Evolutionary conservation across 345 rosid genomes (phyloP), one percentile per base, ranked within the genome.

Genomic region (Euphorbia lathyris): DNA sequence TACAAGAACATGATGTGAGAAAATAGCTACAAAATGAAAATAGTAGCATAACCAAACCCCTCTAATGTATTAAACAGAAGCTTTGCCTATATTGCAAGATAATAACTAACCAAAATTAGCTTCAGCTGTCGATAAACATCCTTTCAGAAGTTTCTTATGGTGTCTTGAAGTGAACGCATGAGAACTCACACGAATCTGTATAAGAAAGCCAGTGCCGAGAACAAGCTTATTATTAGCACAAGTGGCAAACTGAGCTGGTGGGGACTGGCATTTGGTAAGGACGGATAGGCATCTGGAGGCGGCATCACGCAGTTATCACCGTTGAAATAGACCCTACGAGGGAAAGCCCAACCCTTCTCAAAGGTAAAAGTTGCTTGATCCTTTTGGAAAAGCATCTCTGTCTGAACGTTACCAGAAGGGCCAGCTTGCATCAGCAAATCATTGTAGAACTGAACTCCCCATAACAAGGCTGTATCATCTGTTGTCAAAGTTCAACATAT

Each of bases 251-350:
- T 58, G 43, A 58, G 68, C 64, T 26, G 79, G 47, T 23, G 74
- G 12, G 82, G 71, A 74, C 88, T 36, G 1, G 87, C 70, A 59
- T 89, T 91, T 17, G 98, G 98, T 82, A 87, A 83, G 90, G 87
- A 86, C 4, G 98, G 98, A 76, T 93, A 91, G 11, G 82, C 74
- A 65, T 89, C 94, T 0, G 91, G 98, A 67, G 91, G 85, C 25
- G 98, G 97, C 97, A 91, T 86, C 45, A 93, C 91, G 20, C 98
- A 93, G 61, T 82, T 83, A 61, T 93, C 98, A 1, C 97, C 98
- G 60, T 93, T 93, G 83, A 93, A 93, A 70, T 93, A 90, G 66
- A 93, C 79, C 66, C 92, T 86, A 68, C 92, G 83, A 0, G 98
- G 98, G 77, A 90, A 91, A 29, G 88, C 98, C 97, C 98, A 93